A percentile compares a stretch with the other conserved stretches of the same genome.
phyloP scores from a whole-genome alignment of 2,329 filamentous ascomycete species.

The Verticillium nubilum region DNA sequence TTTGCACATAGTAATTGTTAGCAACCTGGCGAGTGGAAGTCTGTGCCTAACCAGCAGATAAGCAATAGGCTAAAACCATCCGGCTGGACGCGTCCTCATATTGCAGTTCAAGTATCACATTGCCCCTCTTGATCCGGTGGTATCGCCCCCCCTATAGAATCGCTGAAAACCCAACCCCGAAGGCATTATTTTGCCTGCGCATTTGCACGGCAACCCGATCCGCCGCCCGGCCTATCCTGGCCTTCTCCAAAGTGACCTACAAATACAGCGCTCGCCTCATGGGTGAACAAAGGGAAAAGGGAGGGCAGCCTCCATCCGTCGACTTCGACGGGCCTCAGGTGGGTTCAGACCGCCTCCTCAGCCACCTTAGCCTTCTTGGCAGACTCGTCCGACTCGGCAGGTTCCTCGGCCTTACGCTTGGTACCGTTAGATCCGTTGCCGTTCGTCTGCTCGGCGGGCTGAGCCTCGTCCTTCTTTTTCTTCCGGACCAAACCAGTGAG shows the following conservation, averaged over 20 bases:
- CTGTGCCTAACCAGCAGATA: no score
- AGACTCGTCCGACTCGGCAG: conserved; percentile 24
- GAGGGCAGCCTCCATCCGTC: not conserved
- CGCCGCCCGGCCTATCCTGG: not conserved
- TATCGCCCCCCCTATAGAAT: not conserved
- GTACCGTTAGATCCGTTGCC: conserved; percentile 31
- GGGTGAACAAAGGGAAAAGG: not conserved
- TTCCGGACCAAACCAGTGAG: conserved; percentile 70
- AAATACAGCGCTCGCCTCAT: not conserved
- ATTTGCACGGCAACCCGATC: not conserved
- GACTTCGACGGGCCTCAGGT: not conserved
- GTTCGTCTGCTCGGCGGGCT: conserved; percentile 12
- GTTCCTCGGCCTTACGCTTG: conserved; percentile 51
- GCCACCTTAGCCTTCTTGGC: conserved; percentile 28
- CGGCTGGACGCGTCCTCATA: not conserved
- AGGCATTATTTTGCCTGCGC: not conserved
- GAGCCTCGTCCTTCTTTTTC: conserved; percentile 45
- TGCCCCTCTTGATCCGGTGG: not conserved
- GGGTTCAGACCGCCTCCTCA: conserved; percentile 16
- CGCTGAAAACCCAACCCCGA: not conserved
- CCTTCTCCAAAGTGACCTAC: not conserved
- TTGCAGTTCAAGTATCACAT: not conserved
- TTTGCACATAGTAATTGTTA: no score
- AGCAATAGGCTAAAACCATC: not conserved
- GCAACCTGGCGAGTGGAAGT: no score